These are phyloP conservation scores for Phanerochaete carnosa DNA, from an alignment of 768 basidiomycete genomes.

Conservation along the genomic window DNA sequence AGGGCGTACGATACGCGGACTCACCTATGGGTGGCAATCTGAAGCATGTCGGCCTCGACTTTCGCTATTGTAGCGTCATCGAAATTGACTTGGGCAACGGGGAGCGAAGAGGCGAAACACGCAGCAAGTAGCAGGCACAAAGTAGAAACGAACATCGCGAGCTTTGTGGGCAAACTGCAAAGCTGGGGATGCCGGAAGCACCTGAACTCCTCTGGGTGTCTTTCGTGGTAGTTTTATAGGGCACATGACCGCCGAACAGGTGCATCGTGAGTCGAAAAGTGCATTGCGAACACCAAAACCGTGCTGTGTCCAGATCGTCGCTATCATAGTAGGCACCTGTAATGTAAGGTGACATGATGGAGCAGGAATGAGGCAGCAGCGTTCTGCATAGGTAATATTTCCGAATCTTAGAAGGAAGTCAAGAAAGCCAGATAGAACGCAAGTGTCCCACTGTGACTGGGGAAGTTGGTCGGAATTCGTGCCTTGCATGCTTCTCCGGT, in stretches of 20 bases:
- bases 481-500: not conserved
- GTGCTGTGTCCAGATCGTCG: not conserved
- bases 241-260: not conserved
- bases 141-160: not conserved
- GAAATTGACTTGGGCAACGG: constrained; percentile 19
- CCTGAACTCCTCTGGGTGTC: not conserved
- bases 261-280: not conserved
- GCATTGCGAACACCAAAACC: too few relatives aligned
- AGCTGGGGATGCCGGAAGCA: not conserved
- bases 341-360: not conserved
- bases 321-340: not conserved
- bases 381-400: not conserved
- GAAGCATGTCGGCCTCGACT: constrained; percentile 25
- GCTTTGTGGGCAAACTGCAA: not conserved
- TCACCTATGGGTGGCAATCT: constrained; percentile 26
- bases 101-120: constrained; percentile 3
- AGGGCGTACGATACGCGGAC: not conserved
- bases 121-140: not conserved
- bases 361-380: not conserved
- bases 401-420: not conserved
- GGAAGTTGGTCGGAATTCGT: too few relatives aligned
- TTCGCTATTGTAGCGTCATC: constrained; percentile 21
- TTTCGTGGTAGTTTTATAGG: not conserved
- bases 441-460: too few relatives aligned
- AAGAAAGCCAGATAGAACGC: too few relatives aligned